Evolutionary conservation across 2,329 filamentous ascomycete genomes (phyloP).

Genomic region (Fusarium humuli): DNA sequence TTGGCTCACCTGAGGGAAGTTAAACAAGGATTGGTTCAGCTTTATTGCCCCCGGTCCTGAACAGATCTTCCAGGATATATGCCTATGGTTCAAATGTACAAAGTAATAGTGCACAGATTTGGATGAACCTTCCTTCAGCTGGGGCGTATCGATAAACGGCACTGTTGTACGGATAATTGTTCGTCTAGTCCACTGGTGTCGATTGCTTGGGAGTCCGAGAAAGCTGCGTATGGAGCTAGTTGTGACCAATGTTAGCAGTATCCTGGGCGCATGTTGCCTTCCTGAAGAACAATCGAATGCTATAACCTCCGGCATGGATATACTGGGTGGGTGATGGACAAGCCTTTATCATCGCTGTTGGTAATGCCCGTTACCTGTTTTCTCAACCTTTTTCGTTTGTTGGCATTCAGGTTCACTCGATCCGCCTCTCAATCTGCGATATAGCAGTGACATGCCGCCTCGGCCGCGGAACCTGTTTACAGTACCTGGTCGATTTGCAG

Average conservation of each 20-base stretch:
- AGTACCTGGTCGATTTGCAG: slow-evolving; percentile 25
- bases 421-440: slow-evolving; percentile 31
- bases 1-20: slow-evolving; percentile 41
- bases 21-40: slow-evolving; percentile 37
- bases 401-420: slow-evolving; percentile 13
- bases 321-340: slow-evolving; percentile 15
- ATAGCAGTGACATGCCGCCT: slow-evolving; percentile 39
- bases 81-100: slow-evolving; percentile 1
- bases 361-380: neutral
- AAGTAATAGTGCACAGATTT: neutral
- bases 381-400: slow-evolving; percentile 17
- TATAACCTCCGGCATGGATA: slow-evolving; percentile 1
- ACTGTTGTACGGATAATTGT: neutral
- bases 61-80: neutral
- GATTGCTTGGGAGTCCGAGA: neutral
- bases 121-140: slow-evolving; percentile 37
- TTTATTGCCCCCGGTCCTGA: slow-evolving; percentile 20
- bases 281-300: slow-evolving; percentile 8
- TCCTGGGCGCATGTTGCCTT: neutral
- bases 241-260: neutral
- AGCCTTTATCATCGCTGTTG: slow-evolving; percentile 4
- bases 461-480: slow-evolving; percentile 36
- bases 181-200: neutral
- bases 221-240: neutral
- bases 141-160: slow-evolving; percentile 28